Conservation (phyloP, 1,284 basidiomycete species). For the Amylostereum chailletii region DNA sequence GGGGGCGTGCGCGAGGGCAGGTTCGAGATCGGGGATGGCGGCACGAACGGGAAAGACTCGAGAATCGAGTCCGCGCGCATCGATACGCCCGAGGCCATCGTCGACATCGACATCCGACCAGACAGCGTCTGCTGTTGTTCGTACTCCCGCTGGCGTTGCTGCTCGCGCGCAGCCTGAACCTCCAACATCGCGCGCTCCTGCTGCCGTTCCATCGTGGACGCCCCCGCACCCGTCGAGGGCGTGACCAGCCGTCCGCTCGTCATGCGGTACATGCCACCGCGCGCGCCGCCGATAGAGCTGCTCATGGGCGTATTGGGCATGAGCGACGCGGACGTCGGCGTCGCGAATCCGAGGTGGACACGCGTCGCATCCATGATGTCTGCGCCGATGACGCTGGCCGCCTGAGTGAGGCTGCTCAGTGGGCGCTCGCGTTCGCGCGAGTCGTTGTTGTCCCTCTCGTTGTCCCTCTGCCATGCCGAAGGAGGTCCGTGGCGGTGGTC, state of each 20-base stretch:
- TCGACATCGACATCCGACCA: conserved; percentile 42
- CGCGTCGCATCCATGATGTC: conserved; percentile 59
- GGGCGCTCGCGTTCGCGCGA: conserved; percentile 28
- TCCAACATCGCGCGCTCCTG: conserved; percentile 52
- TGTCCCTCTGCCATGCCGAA: conserved; percentile 22
- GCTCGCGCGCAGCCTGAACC: conserved; percentile 44
- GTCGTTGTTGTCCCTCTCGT: conserved; percentile 7
- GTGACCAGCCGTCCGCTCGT: conserved; percentile 53
- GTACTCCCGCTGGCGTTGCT: conserved; percentile 34
- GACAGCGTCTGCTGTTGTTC: neutral
- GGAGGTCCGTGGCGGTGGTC: conserved; percentile 25
- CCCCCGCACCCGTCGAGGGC: conserved; percentile 25
- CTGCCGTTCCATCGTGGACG: conserved; percentile 39
- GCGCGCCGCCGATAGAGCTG: conserved; percentile 23
- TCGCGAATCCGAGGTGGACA: conserved; percentile 46
- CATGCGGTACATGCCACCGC: conserved; percentile 43
- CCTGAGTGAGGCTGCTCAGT: conserved; percentile 52
- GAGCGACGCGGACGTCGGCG: conserved; percentile 13
- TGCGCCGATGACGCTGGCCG: conserved; percentile 40
- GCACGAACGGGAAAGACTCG: conserved; percentile 78
- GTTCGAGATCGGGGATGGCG: conserved; percentile 74
- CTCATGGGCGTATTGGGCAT: conserved; percentile 7
- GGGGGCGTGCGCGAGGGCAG: conserved; percentile 66
- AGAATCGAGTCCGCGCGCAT: conserved; percentile 72
- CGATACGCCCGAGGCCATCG: conserved; percentile 56